phyloP scores from a whole-genome alignment of 352 stramenopile species.

The Elongisporangium prolatum region DNA sequence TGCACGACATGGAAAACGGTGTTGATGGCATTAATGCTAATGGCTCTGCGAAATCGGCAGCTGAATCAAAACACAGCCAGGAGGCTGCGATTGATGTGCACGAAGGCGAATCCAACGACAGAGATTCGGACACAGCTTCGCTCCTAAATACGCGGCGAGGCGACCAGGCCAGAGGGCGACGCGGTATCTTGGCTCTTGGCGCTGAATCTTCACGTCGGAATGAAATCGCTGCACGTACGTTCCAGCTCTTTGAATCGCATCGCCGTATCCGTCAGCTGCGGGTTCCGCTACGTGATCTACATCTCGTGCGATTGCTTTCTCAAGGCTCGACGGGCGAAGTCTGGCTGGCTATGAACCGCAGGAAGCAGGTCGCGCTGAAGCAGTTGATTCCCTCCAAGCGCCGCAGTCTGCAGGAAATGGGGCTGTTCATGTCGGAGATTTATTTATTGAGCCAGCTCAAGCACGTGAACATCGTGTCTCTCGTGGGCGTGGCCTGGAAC shows the following conservation, averaged over 20 bases:
- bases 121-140: not conserved
- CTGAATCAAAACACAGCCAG: not conserved
- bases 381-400: conserved; percentile 53
- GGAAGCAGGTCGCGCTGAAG: conserved; percentile 55
- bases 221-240: conserved; percentile 51
- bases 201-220: conserved; percentile 25
- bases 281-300: conserved; percentile 44
- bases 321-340: conserved; percentile 58
- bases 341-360: conserved; percentile 57
- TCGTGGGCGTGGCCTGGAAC: conserved; percentile 65
- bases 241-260: conserved; percentile 63
- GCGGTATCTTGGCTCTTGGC: not conserved
- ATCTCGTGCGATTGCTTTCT: conserved; percentile 45
- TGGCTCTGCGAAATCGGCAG: not conserved
- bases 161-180: not conserved
- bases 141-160: not conserved
- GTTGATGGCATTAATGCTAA: not conserved
- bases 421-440: conserved; percentile 72
- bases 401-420: conserved; percentile 49
- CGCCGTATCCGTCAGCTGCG: conserved; percentile 48
- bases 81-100: not conserved
- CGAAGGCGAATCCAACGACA: not conserved
- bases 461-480: conserved; percentile 57
- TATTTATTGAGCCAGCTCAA: conserved; percentile 70
- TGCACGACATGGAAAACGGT: not conserved